Base-by-base conservation (phyloP, 176 grass and related monocot species). In the Phoenix roebelenii region DNA sequence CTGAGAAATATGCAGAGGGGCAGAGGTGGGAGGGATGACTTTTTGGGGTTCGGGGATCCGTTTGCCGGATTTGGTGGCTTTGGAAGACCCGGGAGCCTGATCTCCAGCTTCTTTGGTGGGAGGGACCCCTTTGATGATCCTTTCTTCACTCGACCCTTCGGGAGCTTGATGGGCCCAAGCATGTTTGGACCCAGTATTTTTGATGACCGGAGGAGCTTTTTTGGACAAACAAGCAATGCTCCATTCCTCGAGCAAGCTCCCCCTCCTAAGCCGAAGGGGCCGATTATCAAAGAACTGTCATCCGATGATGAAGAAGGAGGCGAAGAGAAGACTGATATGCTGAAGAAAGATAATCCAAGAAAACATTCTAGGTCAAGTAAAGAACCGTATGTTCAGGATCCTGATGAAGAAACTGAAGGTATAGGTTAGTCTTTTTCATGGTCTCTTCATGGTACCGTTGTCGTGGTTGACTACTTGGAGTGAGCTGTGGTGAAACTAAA, bases 391-490 rank as follows among this genome's bases (percentile, higher is more conserved):
- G 88, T 98, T 72, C 81, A 92, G 63, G 81, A 92, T 63, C 88
- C 81, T 2, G 84, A 98, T 59, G 87, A 85, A 73, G 79, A 55
- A 60, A 64, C 49, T 72, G 74, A 84, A 93, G 92, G 84, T 88
- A 52, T 12, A 18, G 16, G 24, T 28, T 39, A 39, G 1, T 39
- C 35, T 39, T 39, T 39, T 12, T 39, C 35, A 39, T 39, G 35
- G 7, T 39, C 7, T 39, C 35, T 39, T 9, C 9, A 39, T 39
- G 35, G 35, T 39, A 39, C 0, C 2, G 1, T 39, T 39, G 7
- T 39, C 0, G 0, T 39, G 35, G 35, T 39, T 39, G 35, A 39
- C 35, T 10, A 10, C 35, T 12, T 39, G 32, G 1, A 39, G 7
- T 39, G 32, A 39, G 32, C 7, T 39, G 9, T 39, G 32, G 32